Evolutionary conservation across 2,329 filamentous ascomycete genomes (phyloP), one percentile per base, ranked within the genome.

Genomic region (Clathrospora elynae): DNA sequence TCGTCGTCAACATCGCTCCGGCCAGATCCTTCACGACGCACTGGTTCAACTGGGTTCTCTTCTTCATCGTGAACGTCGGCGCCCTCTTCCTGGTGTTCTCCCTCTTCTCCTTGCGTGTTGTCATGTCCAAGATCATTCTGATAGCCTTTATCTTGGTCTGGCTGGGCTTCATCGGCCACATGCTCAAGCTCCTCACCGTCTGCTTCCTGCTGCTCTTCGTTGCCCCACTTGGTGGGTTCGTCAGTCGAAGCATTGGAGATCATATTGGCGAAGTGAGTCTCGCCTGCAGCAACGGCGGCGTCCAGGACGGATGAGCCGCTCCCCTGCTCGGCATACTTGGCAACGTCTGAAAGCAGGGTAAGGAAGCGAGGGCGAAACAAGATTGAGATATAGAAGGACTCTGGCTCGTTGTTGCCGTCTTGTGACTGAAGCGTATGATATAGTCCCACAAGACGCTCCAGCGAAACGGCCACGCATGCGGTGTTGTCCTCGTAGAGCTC

Each of bases 401-500:
- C 75, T 2, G 77, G 75, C 14, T 74, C 65, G 37, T 75, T 69
- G 26, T 73, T 65, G 16, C 76, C 80, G 60, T 86, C 83, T 57
- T 86, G 83, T 20, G 73, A 73, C 51, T 79, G 76, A 31, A 88
- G 70, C 11, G 75, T 72, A 44, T 83, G 66, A 57, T 84, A 85
- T 31, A 85, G 63, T 37, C 81, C 75, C 45, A 86, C 67, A 30
- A 88, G 71, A 42, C 84, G 75, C 31, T 76, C 51, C 34, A 68
- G 41, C 6, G 51, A 56, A 14, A 64, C 48, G 24, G 57, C 52
- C n/a, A 61, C 57, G 33, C 59, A 66, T n/a, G 58, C 57, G 3
- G 55, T 64, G 33, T 56, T 59, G 30, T 68, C 65, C 33, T 68
- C 61, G 26, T 57, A 68, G 3, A 68, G 37, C 38, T 67, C 60